phyloP scores from a whole-genome alignment of 179 eudicot genomes.

The Camellia oleifera region DNA sequence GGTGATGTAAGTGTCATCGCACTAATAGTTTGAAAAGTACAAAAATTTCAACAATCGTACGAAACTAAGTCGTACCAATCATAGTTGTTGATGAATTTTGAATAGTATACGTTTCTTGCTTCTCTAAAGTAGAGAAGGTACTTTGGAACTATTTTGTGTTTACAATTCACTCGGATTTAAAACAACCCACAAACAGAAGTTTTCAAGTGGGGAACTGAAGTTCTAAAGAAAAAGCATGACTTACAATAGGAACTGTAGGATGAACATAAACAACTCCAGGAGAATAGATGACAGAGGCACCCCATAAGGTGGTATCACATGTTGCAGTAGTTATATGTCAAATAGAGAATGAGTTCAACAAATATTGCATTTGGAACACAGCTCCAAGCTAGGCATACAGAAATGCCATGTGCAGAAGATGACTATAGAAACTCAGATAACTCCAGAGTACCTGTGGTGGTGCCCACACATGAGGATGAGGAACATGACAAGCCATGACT shows the following conservation, averaged over 20 bases:
- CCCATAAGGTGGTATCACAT: conserved; percentile 24
- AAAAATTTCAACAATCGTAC: background rate
- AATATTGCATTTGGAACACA: background rate
- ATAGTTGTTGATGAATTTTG: background rate
- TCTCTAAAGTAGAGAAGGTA: conserved; percentile 1
- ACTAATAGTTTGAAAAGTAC: background rate
- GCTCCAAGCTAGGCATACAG: background rate
- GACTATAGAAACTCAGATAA: background rate
- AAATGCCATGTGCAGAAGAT: background rate
- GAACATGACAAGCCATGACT: conserved; percentile 16
- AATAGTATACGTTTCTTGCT: background rate
- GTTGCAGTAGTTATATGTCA: conserved; percentile 9
- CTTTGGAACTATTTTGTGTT: background rate
- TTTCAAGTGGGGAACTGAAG: background rate
- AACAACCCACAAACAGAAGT: background rate
- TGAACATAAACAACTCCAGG: conserved; percentile 26
- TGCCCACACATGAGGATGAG: conserved; percentile 21
- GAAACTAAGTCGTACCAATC: background rate
- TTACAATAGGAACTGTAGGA: conserved; percentile 28
- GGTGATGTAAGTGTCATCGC: background rate
- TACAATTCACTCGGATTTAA: background rate
- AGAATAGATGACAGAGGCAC: conserved; percentile 20
- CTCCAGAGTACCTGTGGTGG: conserved; percentile 9
- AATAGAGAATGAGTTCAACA: background rate
- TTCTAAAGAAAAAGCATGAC: background rate